phyloP scores from a whole-genome alignment of 805 yeast species.

The Metschnikowia gelsemii region DNA sequence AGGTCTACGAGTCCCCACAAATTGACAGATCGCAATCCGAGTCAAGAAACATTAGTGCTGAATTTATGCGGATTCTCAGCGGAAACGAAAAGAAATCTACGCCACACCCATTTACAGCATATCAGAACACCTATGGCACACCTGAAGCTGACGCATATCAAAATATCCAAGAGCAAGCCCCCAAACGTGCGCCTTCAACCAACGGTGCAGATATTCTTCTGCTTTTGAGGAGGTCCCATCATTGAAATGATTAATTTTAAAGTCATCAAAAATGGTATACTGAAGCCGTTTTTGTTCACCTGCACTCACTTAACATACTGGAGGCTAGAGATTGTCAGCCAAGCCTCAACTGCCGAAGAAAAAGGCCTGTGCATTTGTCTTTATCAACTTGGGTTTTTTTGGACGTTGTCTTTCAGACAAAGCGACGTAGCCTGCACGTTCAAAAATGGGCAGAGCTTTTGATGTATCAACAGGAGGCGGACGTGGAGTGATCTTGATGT shows the following conservation, averaged over 20 bases:
- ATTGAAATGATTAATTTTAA: too few relatives aligned
- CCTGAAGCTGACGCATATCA: slow-evolving; percentile 12
- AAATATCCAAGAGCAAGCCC: slow-evolving; percentile 5
- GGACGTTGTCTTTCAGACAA: background rate
- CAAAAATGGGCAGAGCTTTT: slow-evolving; percentile 1
- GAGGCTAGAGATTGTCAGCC: background rate
- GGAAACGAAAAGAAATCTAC: slow-evolving; percentile 17
- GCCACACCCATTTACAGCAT: slow-evolving; percentile 4
- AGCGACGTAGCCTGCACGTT: slow-evolving; percentile 9
- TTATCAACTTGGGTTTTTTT: slow-evolving; percentile 11
- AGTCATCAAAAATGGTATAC: too few relatives aligned
- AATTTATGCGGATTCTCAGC: slow-evolving; percentile 13
- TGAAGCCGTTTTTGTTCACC: too few relatives aligned
- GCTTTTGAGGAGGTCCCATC: slow-evolving; percentile 18
- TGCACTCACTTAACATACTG: background rate
- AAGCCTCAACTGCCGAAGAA: slow-evolving; percentile 6
- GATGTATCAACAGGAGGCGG: background rate
- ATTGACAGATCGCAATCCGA: background rate
- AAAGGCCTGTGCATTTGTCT: slow-evolving; percentile 12
- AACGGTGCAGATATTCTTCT: slow-evolving; percentile 20
- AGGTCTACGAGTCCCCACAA: too few relatives aligned
- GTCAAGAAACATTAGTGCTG: slow-evolving; percentile 14
- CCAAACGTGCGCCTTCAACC: slow-evolving; percentile 9
- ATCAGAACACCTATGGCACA: slow-evolving; percentile 18
- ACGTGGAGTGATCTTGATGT: slow-evolving; percentile 4